Base-by-base conservation (phyloP, 164 flowering plant species). In the Stephania yunnanensis region DNA sequence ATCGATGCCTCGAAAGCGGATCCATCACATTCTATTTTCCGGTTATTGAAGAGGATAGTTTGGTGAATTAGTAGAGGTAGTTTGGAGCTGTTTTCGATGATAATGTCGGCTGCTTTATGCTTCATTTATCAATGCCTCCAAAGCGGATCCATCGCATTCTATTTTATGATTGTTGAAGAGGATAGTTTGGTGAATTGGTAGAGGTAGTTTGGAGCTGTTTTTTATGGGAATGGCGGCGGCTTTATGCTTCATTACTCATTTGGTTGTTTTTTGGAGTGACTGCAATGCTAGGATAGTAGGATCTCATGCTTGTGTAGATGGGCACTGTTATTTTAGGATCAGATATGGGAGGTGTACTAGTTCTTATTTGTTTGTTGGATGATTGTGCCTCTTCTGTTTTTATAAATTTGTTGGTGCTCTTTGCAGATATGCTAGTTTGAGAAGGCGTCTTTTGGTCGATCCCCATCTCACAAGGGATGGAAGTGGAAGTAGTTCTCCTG, bases 391-490 rank as follows among this genome's bases (percentile, higher is more conserved):
- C 52, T 4, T 55, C 52, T 22, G 7, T 20, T 50, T 5, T 73
- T 63, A 69, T 79, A 48, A 58, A 22, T 53, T 76, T 15, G 7
- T 53, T 74, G 22, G 22, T 45, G 20, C 19, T 45, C 69, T 80
- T 68, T 25, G 31, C 81, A 95, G 99, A 75, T 93, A 95, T 85
- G 98, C 99, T 61, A 71, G 83, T 68, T 79, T 95, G 81, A 84
- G 98, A 86, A 92, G 92, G 81, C 87, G 87, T 63, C 89, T 93
- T 77, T 83, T 95, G 9, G 82, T 91, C 69, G 96, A 92, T 84
- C 94, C 95, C 8, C 91, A 87, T 74, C 15, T 87, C 52, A 81
- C 80, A 15, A 92, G 93, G 77, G 91, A 87, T 74, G 93, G 85
- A 74, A 85, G 79, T 74, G 93, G 85, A 74, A 85, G 79, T 83